A percentile compares a stretch with the other conserved stretches of the same genome.
Conservation (phyloP, 2,329 filamentous ascomycete species). For the Ceratocystis harringtonii region DNA sequence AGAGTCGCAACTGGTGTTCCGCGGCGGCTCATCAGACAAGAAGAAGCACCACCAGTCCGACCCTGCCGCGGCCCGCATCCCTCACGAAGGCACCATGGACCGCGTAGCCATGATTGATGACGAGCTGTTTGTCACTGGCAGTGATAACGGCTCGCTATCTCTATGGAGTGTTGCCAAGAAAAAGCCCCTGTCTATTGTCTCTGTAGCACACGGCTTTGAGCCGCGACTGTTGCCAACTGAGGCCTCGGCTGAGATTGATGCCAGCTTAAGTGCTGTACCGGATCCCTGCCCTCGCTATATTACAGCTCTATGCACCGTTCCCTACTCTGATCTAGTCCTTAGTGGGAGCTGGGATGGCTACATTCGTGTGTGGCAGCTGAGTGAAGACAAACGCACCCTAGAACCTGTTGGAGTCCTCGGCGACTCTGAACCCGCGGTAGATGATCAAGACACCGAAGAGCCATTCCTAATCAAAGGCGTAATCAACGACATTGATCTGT, state of each 20-base stretch:
- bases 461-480: conserved; percentile 47
- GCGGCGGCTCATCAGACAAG: conserved; percentile 56
- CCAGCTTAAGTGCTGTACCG: conserved; percentile 44
- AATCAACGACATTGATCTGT: conserved; percentile 75
- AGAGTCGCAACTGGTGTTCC: conserved; percentile 88
- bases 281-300: conserved; percentile 68
- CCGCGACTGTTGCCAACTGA: conserved; percentile 50
- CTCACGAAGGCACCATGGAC: conserved; percentile 76
- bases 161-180: conserved; percentile 90
- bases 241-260: conserved; percentile 56
- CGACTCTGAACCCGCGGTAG: conserved; percentile 19
- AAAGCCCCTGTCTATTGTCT: conserved; percentile 71
- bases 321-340: conserved; percentile 79
- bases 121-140: conserved; percentile 79
- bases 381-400: conserved; percentile 66
- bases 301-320: conserved; percentile 71
- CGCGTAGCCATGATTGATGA: conserved; percentile 80
- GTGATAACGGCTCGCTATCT: conserved; percentile 74
- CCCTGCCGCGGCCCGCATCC: conserved; percentile 31
- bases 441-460: conserved; percentile 19
- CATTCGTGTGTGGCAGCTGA: conserved; percentile 72
- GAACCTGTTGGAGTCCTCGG: conserved; percentile 53
- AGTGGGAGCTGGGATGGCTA: conserved; percentile 91
- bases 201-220: conserved; percentile 74
- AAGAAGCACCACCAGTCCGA: conserved; percentile 26